Evolutionary conservation across 257 asterid species (phyloP).

Genomic region (Lavandula angustifolia): DNA sequence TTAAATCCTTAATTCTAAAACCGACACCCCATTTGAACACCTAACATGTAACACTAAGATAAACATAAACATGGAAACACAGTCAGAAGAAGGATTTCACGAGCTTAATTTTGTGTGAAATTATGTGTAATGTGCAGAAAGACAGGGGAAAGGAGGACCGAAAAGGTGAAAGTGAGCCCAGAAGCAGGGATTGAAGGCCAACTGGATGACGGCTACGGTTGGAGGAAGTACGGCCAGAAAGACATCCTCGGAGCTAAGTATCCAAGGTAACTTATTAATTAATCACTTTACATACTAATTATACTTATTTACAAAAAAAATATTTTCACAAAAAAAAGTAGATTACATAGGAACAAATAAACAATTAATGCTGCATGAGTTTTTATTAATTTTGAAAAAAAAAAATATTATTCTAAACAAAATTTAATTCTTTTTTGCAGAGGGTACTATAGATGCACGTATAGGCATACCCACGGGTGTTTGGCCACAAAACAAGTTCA

Average conservation of each 20-base stretch:
- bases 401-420: too few species aligned
- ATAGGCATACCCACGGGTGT: conserved; percentile 40
- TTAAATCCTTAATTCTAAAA: too few species aligned
- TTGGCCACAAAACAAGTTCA: conserved; percentile 53
- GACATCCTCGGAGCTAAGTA: conserved; percentile 80
- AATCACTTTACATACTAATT: neutral
- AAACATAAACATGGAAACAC: too few species aligned
- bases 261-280: conserved; percentile 61
- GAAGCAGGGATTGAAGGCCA: conserved; percentile 59
- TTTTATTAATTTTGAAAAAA: too few species aligned
- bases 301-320: too few species aligned
- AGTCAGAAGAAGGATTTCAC: too few species aligned
- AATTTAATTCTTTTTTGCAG: conserved; percentile 27
- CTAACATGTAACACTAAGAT: too few species aligned
- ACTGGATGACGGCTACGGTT: conserved; percentile 66
- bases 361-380: too few species aligned
- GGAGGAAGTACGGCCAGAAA: conserved; percentile 94
- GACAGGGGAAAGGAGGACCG: conserved; percentile 46
- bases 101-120: too few species aligned
- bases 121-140: conserved; percentile 36
- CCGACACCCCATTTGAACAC: too few species aligned
- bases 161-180: conserved; percentile 47
- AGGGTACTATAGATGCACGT: conserved; percentile 52
- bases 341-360: too few species aligned
- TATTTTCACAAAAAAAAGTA: too few species aligned